A percentile compares a stretch with the other conserved stretches of the same genome.
phyloP scores from a whole-genome alignment of 83 land plant genomes.

The Isoetes engelmannii region DNA sequence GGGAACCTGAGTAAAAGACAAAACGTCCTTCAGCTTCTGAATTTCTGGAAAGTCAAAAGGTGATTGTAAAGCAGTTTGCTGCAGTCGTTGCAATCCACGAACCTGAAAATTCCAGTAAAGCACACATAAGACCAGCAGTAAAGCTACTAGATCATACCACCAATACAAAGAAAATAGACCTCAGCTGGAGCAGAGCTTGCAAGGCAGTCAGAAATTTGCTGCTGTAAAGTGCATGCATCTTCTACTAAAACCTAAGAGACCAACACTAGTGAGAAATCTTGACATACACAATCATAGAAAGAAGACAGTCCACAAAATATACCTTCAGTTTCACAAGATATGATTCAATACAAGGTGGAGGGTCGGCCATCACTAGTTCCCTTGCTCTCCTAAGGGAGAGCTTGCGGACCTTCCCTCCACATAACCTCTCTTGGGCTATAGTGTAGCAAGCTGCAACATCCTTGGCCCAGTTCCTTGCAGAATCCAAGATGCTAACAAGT shows the following conservation, averaged over 20 bases:
- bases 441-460: constrained; percentile 23
- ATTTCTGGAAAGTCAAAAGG: too few relatives aligned
- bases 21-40: too few relatives aligned
- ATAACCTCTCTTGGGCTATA: background rate
- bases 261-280: too few relatives aligned
- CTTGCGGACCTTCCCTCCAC: constrained; percentile 1
- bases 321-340: constrained; percentile 26
- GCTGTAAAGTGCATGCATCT: constrained; percentile 1
- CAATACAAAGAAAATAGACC: too few relatives aligned
- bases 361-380: constrained; percentile 22
- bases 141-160: too few relatives aligned
- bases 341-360: constrained; percentile 27
- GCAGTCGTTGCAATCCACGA: too few relatives aligned
- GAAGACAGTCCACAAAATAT: background rate
- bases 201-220: constrained; percentile 8
- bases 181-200: background rate
- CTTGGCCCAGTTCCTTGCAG: constrained; percentile 23
- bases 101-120: too few relatives aligned
- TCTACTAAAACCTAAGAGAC: constrained; percentile 4
- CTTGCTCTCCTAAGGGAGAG: constrained; percentile 10
- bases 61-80: too few relatives aligned
- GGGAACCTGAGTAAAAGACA: too few relatives aligned
- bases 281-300: too few relatives aligned
- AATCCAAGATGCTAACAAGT: constrained; percentile 16
- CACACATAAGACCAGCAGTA: too few relatives aligned